Evolutionary conservation across 495 filamentous ascomycete genomes (phyloP).

Genomic region (Penicillium arizonense): DNA sequence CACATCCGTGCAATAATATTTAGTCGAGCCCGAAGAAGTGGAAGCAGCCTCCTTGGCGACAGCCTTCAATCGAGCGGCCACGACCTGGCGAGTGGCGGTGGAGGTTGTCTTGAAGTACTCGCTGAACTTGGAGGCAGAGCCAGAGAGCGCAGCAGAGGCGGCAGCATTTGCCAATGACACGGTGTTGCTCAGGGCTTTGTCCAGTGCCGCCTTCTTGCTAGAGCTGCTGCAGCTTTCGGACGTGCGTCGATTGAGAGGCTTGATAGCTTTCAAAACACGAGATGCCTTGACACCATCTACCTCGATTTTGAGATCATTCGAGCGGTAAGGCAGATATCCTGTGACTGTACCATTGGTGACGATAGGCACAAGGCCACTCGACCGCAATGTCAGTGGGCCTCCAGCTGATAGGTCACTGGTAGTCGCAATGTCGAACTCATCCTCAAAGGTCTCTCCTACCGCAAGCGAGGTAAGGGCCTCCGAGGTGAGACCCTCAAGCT

Average conservation of each 20-base stretch:
- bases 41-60: constrained; percentile 52
- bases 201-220: constrained; percentile 35
- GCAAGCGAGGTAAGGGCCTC: constrained; percentile 57
- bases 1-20: constrained; percentile 52
- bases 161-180: constrained; percentile 51
- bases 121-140: constrained; percentile 47
- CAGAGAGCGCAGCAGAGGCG: constrained; percentile 48
- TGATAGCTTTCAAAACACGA: constrained; percentile 42
- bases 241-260: constrained; percentile 50
- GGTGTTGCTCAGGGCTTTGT: constrained; percentile 49
- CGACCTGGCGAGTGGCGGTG: constrained; percentile 38
- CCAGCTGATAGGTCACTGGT: constrained; percentile 54
- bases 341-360: constrained; percentile 33
- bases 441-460: constrained; percentile 53
- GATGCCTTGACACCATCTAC: constrained; percentile 52
- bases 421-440: constrained; percentile 56
- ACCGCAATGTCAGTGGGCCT: constrained; percentile 46
- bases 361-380: constrained; percentile 49
- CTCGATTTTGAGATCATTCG: constrained; percentile 25
- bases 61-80: constrained; percentile 49
- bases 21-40: constrained; percentile 39
- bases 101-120: constrained; percentile 64
- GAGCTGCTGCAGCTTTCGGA: constrained; percentile 49
- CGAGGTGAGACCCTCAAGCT: constrained; percentile 39
- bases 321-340: constrained; percentile 22